Conservation (phyloP, 495 filamentous ascomycete species). For the Penicillium paxilli region DNA sequence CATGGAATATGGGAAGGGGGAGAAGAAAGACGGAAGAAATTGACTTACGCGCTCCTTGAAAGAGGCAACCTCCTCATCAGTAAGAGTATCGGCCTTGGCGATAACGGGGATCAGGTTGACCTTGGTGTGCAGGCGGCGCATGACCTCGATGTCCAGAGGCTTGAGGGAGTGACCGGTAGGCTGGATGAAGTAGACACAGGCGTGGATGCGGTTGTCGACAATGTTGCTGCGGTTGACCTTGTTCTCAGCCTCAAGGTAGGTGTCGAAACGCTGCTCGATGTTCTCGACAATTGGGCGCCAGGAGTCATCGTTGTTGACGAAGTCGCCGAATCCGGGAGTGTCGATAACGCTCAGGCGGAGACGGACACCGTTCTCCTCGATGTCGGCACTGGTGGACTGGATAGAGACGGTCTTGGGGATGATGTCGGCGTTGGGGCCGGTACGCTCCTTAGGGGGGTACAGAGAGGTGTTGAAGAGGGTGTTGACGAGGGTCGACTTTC, state of each 20-base stretch:
- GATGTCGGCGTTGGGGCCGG: constrained; percentile 93
- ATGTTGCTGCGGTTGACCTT: constrained; percentile 99
- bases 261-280: constrained; percentile 98
- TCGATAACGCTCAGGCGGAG: constrained; percentile 96
- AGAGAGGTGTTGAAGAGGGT: constrained; percentile 99
- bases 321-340: constrained; percentile 97
- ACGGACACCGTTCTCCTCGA: constrained; percentile 98
- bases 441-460: constrained; percentile 97
- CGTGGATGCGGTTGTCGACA: constrained; percentile 96
- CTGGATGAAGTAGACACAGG: constrained; percentile 99
- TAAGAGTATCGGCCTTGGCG: constrained; percentile 96
- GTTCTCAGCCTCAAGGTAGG: constrained; percentile 98
- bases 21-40: no score
- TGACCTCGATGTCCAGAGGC: constrained; percentile 98
- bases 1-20: background rate
- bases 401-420: constrained; percentile 99
- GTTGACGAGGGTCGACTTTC: constrained; percentile 99
- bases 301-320: constrained; percentile 99
- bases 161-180: constrained; percentile 99
- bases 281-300: constrained; percentile 99
- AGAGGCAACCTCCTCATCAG: constrained; percentile 87
- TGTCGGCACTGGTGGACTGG: constrained; percentile 97
- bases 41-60: constrained; percentile 96
- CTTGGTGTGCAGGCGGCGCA: constrained; percentile 98
- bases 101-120: constrained; percentile 99